phyloP scores from a whole-genome alignment of 768 basidiomycete genomes.

The Neoboletus magnificus region DNA sequence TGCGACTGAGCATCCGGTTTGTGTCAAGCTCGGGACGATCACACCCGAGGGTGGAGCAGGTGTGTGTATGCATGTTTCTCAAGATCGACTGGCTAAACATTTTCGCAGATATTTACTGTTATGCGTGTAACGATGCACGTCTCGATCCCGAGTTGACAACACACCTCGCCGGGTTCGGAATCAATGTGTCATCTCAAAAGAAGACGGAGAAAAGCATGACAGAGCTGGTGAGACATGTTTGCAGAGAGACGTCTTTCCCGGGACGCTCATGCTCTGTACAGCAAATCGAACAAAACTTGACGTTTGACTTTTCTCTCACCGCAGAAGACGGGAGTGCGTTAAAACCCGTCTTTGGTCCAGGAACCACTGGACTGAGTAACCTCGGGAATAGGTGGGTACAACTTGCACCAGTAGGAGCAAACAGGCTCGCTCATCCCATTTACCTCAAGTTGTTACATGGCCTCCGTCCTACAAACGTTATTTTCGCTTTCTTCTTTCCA shows the following conservation, averaged over 20 bases:
- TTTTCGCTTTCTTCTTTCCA: conserved; percentile 81
- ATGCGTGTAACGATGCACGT: conserved; percentile 80
- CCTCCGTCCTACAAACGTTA: conserved; percentile 83
- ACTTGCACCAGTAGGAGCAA: neutral
- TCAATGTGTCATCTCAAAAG: conserved; percentile 72
- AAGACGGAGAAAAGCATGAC: conserved; percentile 98
- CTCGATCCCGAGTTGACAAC: conserved; percentile 68
- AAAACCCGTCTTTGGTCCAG: conserved; percentile 84
- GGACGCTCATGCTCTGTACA: conserved; percentile 20
- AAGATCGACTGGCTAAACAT: neutral
- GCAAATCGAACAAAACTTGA: conserved; percentile 97
- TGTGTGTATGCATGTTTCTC: conserved; percentile 32
- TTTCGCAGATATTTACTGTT: conserved; percentile 83
- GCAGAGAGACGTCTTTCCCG: neutral
- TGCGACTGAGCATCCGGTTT: conserved; percentile 69
- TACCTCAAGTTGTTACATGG: conserved; percentile 85
- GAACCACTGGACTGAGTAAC: conserved; percentile 86
- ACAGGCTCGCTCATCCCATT: neutral
- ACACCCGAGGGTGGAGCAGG: conserved; percentile 92
- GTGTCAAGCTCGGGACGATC: conserved; percentile 94
- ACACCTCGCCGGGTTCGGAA: conserved; percentile 83
- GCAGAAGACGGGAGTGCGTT: conserved; percentile 84
- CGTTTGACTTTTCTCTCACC: conserved; percentile 90
- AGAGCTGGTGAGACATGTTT: conserved; percentile 62
- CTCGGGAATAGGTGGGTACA: conserved; percentile 77